phyloP scores from a whole-genome alignment of 345 rosid species.

The Hypericum perforatum region DNA sequence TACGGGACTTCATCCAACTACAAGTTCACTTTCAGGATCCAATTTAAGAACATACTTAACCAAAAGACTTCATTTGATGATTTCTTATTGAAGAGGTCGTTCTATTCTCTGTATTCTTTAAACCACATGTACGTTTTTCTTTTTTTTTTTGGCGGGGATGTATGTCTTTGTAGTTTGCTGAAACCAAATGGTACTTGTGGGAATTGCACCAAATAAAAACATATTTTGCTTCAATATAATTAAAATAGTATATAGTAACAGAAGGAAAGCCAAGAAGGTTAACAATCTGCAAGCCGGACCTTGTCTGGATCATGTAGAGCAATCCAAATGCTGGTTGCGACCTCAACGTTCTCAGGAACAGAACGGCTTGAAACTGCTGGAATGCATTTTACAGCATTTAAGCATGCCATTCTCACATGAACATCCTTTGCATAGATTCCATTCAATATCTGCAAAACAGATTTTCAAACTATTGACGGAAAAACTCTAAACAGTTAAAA shows the following conservation, averaged over 20 bases:
- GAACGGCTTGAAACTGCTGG: constrained; percentile 70
- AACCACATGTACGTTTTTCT: too few species aligned
- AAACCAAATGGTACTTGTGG: too few species aligned
- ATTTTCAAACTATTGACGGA: background rate
- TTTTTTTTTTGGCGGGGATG: too few species aligned
- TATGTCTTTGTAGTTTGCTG: too few species aligned
- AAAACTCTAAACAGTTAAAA: constrained; percentile 6
- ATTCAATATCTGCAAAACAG: constrained; percentile 57
- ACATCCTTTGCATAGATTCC: constrained; percentile 91
- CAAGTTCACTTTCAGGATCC: too few species aligned
- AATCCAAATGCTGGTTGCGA: constrained; percentile 89
- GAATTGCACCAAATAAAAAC: too few species aligned
- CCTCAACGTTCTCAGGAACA: constrained; percentile 62
- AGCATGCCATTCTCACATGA: constrained; percentile 97
- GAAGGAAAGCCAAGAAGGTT: background rate
- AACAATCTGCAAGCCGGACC: constrained; percentile 32
- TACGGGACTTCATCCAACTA: too few species aligned
- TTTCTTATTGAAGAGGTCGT: too few species aligned
- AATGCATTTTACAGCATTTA: constrained; percentile 85
- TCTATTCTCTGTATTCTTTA: too few species aligned
- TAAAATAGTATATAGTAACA: background rate
- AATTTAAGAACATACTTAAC: too few species aligned
- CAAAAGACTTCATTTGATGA: too few species aligned
- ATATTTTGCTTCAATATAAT: background rate
- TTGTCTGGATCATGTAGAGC: constrained; percentile 92